These are phyloP conservation scores for Pichia deserticola DNA, from an alignment of 805 yeast genomes.

Conservation along the genomic window DNA sequence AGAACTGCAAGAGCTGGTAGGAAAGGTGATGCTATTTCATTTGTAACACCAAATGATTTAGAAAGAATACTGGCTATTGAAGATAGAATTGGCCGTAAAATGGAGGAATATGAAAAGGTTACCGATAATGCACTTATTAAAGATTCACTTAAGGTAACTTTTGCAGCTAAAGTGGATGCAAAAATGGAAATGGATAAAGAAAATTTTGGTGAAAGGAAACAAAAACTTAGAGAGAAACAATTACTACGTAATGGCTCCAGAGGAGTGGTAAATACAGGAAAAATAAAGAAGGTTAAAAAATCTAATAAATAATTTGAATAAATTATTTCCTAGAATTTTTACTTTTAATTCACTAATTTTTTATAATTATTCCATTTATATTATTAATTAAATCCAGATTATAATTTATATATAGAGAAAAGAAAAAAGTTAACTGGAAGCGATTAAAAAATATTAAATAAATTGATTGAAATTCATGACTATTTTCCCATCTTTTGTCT, in stretches of 20 bases:
- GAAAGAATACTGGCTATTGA: constrained; percentile 78
- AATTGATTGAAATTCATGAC: neutral
- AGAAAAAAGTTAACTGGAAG: too few relatives aligned
- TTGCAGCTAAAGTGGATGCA: constrained; percentile 85
- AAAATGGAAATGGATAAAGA: constrained; percentile 91
- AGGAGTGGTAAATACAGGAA: constrained; percentile 1
- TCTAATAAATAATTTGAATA: neutral
- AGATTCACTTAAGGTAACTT: constrained; percentile 58
- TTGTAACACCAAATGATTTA: constrained; percentile 83
- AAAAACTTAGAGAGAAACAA: constrained; percentile 16
- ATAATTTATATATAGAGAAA: too few relatives aligned
- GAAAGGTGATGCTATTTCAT: constrained; percentile 71
- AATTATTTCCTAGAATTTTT: too few relatives aligned
- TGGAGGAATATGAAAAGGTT: constrained; percentile 66
- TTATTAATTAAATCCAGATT: too few relatives aligned
- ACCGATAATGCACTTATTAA: constrained; percentile 70
- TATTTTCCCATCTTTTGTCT: constrained; percentile 66
- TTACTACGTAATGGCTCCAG: neutral
- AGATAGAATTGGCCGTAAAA: constrained; percentile 68
- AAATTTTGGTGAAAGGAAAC: constrained; percentile 62
- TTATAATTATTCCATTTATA: too few relatives aligned
- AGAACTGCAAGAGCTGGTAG: constrained; percentile 98
- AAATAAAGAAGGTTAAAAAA: constrained; percentile 3
- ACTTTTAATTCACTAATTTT: too few relatives aligned
- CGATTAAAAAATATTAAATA: neutral